phyloP scores from a whole-genome alignment of 2,329 filamentous ascomycete species.

The Trichothecium roseum region DNA sequence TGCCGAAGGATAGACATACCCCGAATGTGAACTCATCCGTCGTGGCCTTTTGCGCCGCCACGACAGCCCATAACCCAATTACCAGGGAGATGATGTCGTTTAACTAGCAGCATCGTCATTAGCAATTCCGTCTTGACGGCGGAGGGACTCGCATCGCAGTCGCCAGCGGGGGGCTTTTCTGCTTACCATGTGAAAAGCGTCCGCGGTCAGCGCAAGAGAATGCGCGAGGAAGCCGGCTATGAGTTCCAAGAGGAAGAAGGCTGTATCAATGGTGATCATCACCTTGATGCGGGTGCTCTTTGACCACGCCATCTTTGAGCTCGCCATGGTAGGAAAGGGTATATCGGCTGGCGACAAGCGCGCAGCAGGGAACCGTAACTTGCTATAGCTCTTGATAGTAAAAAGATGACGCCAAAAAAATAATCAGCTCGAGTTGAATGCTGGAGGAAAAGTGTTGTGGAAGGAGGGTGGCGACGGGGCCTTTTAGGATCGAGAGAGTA shows the following conservation, averaged over 20 bases:
- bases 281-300: slow-evolving; percentile 89
- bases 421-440: too few species aligned
- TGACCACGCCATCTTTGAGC: slow-evolving; percentile 65
- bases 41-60: slow-evolving; percentile 71
- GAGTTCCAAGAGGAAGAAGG: slow-evolving; percentile 86
- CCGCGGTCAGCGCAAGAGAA: slow-evolving; percentile 86
- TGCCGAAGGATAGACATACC: slow-evolving; percentile 36
- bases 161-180: too few species aligned
- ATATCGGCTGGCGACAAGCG: too few species aligned
- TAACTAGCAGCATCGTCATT: slow-evolving; percentile 40
- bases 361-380: slow-evolving; percentile 17
- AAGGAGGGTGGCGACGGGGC: too few species aligned
- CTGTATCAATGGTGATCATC: slow-evolving; percentile 80
- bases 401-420: not conserved
- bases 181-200: slow-evolving; percentile 94
- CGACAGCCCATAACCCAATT: slow-evolving; percentile 92
- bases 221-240: slow-evolving; percentile 77
- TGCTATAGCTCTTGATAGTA: slow-evolving; percentile 4
- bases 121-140: slow-evolving; percentile 7
- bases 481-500: too few species aligned
- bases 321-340: slow-evolving; percentile 15
- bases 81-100: slow-evolving; percentile 94
- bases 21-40: slow-evolving; percentile 95
- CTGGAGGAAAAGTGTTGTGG: too few species aligned
- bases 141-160: too few species aligned